Conservation (phyloP, 2,329 filamentous ascomycete species). For the Sporothrix curviconia region DNA sequence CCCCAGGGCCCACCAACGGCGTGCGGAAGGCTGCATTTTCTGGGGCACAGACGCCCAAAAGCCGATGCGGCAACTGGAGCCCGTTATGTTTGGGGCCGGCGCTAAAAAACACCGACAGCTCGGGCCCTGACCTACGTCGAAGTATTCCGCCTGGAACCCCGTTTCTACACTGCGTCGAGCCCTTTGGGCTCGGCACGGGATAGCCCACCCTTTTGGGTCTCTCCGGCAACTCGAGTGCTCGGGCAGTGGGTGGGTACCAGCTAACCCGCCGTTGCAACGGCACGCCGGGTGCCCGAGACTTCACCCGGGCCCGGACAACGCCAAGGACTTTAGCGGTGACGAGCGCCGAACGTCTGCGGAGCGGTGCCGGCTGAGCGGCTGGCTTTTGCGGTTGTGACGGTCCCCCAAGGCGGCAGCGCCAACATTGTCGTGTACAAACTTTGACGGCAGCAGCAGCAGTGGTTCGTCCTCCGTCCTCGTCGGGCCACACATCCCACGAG, state of each 20-base stretch:
- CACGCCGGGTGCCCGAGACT: conserved; percentile 67
- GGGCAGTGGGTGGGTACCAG: conserved; percentile 51
- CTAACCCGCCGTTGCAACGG: conserved; percentile 62
- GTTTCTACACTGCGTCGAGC: conserved; percentile 55
- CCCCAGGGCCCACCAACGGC: conserved; percentile 57
- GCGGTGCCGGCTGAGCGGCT: conserved; percentile 61
- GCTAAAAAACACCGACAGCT: conserved; percentile 61
- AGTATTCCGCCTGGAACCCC: conserved; percentile 71
- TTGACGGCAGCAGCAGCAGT: conserved; percentile 31
- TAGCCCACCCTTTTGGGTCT: too few relatives aligned
- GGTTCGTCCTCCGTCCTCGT: conserved; percentile 23
- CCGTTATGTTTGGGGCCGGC: conserved; percentile 70
- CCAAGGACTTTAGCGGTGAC: conserved; percentile 52
- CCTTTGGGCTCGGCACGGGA: too few relatives aligned
- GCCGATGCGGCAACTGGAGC: conserved; percentile 67
- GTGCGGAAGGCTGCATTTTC: conserved; percentile 57
- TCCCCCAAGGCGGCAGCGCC: conserved; percentile 58
- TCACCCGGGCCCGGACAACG: conserved; percentile 55
- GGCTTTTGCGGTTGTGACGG: conserved; percentile 72
- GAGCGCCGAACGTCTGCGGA: conserved; percentile 45
- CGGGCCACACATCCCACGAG: too few relatives aligned
- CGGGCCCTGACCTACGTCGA: conserved; percentile 66
- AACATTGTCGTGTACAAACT: conserved; percentile 57
- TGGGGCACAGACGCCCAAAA: conserved; percentile 62
- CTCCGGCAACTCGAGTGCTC: too few relatives aligned